Evolutionary conservation across 1,284 basidiomycete species (phyloP), one percentile per base, ranked within the genome.

Genomic region (Rhodofomes roseus): DNA sequence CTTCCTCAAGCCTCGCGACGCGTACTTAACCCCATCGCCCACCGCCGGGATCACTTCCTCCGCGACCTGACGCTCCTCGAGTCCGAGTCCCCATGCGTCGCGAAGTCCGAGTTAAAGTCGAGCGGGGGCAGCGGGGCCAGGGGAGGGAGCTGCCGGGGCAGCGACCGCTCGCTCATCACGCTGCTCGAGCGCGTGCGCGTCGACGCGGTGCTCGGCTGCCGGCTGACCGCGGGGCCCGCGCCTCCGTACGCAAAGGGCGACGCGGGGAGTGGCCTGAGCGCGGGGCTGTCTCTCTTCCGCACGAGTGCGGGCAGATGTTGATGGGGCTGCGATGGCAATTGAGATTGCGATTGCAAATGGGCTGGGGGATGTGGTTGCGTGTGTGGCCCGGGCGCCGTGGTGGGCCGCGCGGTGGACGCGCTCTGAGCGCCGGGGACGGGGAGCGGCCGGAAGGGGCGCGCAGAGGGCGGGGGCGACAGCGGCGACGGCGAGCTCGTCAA

Each of bases 231-330:
- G 5, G 18, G 1, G 27, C 55, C 41, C 16, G 63, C 55, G 20
- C 59, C 57, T 6, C 63, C 48, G 55, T 59, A 56, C 37, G 65
- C 31, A 37, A 70, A 66, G 7, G 65, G 61, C 1, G 69, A 67
- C 29, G 58, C 56, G 6, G 69, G 67, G 7, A 69, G 56, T 18
- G 69, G 69, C 23, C 66, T 63, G 18, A 71, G 58, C 51, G 69
- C 69, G 1, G 60, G 54, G 44, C 66, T 67, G 59, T 70, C 69
- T 48, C 68, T 66, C 34, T 64, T 48, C 55, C 58, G 57, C 27
- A 70, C 68, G 22, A 68, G 59, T 8, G 62, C 60, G 11, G 67
- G 64, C 36, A 37, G 57, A 16, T 54, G 60, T 20, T 50, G 55
- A 16, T 48, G 60, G 20, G 51, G 27, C 31, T 50, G 51, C 22